A percentile compares a stretch with the other conserved stretches of the same genome.
Evolutionary conservation across 257 asterid species (phyloP).

Genomic region (Plantago ovata): DNA sequence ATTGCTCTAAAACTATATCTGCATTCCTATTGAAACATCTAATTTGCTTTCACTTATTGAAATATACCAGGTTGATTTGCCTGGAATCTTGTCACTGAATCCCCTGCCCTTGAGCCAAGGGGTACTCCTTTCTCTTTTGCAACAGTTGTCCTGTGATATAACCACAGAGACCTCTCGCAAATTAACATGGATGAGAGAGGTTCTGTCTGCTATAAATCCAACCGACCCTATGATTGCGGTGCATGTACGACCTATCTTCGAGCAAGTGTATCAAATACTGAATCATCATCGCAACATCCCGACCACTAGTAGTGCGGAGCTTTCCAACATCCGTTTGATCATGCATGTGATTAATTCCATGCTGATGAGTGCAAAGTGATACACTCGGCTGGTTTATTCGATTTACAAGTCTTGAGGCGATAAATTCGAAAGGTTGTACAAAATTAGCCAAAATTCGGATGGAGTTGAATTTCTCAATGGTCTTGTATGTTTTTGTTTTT

Average conservation of each 20-base stretch:
- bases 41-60: background rate
- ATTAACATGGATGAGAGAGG: constrained; percentile 87
- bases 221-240: constrained; percentile 65
- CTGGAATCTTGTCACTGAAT: constrained; percentile 49
- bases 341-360: constrained; percentile 88
- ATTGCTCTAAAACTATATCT: too few species aligned
- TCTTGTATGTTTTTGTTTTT: background rate
- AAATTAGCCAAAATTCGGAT: constrained; percentile 13
- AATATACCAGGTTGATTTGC: constrained; percentile 69
- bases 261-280: constrained; percentile 86
- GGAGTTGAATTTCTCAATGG: constrained; percentile 4
- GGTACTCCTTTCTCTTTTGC: constrained; percentile 85
- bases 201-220: constrained; percentile 69
- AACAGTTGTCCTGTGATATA: constrained; percentile 83
- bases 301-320: constrained; percentile 38
- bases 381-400: background rate
- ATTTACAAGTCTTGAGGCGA: background rate
- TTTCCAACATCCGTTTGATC: constrained; percentile 66
- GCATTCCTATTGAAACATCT: too few species aligned
- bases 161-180: constrained; percentile 60
- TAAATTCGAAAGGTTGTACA: constrained; percentile 19
- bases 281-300: constrained; percentile 71
- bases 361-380: constrained; percentile 72
- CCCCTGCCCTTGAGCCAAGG: constrained; percentile 96
- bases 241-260: constrained; percentile 86